These are phyloP conservation scores for sweet orange (Citrus sinensis) DNA, from an alignment of 345 rosid species.

Conservation along the genomic window DNA sequence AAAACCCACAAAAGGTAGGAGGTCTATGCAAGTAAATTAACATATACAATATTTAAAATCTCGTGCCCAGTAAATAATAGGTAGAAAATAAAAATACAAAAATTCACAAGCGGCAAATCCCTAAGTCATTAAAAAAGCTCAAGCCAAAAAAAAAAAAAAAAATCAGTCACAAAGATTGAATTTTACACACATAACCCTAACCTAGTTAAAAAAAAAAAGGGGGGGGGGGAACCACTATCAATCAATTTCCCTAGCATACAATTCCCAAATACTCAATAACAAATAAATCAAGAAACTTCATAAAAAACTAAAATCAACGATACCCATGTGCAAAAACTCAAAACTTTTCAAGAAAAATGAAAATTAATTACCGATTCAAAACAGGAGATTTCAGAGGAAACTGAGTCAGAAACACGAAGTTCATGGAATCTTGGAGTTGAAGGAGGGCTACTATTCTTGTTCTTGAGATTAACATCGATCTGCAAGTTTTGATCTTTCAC, in stretches of 20 bases:
- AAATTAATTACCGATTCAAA: constrained; percentile 41
- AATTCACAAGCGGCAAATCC: not conserved
- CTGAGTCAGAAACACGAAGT: constrained; percentile 23
- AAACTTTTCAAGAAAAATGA: not conserved
- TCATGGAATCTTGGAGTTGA: constrained; percentile 26
- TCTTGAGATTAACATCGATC: constrained; percentile 21
- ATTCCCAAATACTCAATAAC: not conserved
- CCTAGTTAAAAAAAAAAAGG: not conserved
- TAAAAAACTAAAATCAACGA: not conserved
- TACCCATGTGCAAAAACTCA: not conserved
- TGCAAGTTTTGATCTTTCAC: constrained; percentile 24
- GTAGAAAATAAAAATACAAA: not conserved
- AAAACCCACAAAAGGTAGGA: not conserved
- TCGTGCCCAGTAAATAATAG: not conserved
- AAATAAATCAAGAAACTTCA: not conserved
- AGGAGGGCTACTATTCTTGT: constrained; percentile 10
- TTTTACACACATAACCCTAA: not conserved
- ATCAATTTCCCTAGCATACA: not conserved
- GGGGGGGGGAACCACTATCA: not conserved
- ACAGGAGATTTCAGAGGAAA: constrained; percentile 38
- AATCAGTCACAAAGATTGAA: not conserved
- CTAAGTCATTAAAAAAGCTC: not conserved
- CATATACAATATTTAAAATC: not conserved
- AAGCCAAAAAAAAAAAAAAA: not conserved
- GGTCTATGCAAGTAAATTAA: not conserved